phyloP scores from a whole-genome alignment of 202 grass and related monocot genomes.

The Setaria viridis region DNA sequence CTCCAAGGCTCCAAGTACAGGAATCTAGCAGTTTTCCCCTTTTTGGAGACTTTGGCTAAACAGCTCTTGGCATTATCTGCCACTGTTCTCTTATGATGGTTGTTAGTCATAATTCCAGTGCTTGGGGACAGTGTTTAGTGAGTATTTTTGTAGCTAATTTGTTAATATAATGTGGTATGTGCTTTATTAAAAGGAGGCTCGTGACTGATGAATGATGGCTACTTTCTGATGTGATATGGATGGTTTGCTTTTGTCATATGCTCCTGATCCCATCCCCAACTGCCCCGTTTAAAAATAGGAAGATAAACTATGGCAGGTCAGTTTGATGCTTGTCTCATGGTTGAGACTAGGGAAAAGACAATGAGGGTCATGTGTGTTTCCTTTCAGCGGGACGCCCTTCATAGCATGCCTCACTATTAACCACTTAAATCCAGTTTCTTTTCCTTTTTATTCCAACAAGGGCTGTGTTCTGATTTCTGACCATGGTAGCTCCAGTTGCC shows the following conservation, averaged over 20 bases:
- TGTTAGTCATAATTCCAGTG: slow-evolving; percentile 21
- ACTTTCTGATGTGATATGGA: slow-evolving; percentile 36
- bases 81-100: slow-evolving; percentile 25
- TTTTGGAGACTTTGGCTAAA: slow-evolving; percentile 23
- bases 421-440: slow-evolving; percentile 9
- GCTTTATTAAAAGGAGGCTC: slow-evolving; percentile 35
- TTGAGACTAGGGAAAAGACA: slow-evolving; percentile 44
- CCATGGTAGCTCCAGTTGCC: slow-evolving; percentile 18
- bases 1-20: slow-evolving; percentile 25
- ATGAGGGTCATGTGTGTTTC: slow-evolving; percentile 19
- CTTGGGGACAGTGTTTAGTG: slow-evolving; percentile 6
- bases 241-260: slow-evolving; percentile 48
- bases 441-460: background rate
- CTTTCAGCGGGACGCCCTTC: slow-evolving; percentile 33
- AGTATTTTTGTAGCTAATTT: slow-evolving; percentile 15
- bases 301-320: slow-evolving; percentile 13
- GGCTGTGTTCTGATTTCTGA: background rate
- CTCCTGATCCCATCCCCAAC: slow-evolving; percentile 53
- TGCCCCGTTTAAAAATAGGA: slow-evolving; percentile 38
- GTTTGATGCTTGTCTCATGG: slow-evolving; percentile 37
- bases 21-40: slow-evolving; percentile 29
- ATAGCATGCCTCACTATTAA: slow-evolving; percentile 33
- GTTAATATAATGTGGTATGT: slow-evolving; percentile 17
- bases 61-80: slow-evolving; percentile 20
- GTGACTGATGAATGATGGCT: slow-evolving; percentile 30